Evolutionary conservation across 164 flowering plant genomes (phyloP).

Genomic region (Warburgia ugandensis): DNA sequence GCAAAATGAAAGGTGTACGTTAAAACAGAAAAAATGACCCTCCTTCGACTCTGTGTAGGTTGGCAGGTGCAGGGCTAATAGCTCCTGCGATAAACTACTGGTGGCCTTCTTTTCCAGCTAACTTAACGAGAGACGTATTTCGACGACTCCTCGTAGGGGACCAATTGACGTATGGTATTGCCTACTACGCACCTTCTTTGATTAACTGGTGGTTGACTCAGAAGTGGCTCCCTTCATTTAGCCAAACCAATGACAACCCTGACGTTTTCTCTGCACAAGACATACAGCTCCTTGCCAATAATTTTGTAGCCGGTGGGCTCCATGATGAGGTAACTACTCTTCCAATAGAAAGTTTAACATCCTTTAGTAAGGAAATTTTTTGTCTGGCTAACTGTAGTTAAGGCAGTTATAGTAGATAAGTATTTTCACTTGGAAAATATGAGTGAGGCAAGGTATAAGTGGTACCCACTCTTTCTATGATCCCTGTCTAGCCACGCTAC

Average conservation of each 20-base stretch:
- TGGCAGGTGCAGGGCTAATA: slow-evolving; percentile 35
- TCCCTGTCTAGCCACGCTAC: no score
- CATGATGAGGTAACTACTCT: not conserved
- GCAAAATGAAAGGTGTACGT: not conserved
- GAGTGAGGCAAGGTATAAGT: no score
- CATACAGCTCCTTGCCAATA: not conserved
- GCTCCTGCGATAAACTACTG: slow-evolving; percentile 37
- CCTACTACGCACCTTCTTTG: slow-evolving; percentile 28
- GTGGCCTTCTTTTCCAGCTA: slow-evolving; percentile 38
- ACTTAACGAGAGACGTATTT: slow-evolving; percentile 11
- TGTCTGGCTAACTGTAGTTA: no score
- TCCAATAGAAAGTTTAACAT: no score
- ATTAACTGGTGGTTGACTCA: slow-evolving; percentile 38
- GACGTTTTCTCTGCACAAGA: slow-evolving; percentile 20
- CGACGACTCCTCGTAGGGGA: slow-evolving; percentile 15
- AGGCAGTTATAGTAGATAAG: no score
- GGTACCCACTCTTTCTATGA: no score
- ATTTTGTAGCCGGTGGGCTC: not conserved
- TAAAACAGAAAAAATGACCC: no score
- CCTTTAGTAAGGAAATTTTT: no score
- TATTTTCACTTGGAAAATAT: no score
- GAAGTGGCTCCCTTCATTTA: slow-evolving; percentile 31
- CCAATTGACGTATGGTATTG: slow-evolving; percentile 21
- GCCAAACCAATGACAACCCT: slow-evolving; percentile 12
- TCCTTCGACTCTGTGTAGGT: slow-evolving; percentile 19